A percentile compares a stretch with the other conserved stretches of the same genome.
Conservation (phyloP, 1,139 yeast species). For the Saccharomyces hybrid region DNA sequence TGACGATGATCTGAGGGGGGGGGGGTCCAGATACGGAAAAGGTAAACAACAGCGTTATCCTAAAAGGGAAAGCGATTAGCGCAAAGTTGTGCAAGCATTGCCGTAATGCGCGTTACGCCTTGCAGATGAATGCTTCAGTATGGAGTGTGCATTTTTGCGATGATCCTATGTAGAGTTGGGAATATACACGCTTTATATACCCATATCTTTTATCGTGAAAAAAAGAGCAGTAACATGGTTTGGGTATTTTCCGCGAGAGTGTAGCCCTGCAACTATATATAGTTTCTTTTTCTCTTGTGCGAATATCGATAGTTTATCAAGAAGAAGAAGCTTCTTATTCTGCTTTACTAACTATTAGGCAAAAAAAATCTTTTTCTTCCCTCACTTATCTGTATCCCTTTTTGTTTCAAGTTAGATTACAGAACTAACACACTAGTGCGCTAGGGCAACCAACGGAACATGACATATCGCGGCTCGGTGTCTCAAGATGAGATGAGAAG, state of each 20-base stretch:
- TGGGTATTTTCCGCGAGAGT: no score
- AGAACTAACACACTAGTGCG: no score
- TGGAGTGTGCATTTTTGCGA: neutral
- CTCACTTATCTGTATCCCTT: neutral
- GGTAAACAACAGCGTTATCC: neutral
- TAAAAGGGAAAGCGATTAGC: neutral
- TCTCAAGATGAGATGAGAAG: neutral
- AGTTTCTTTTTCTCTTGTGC: neutral
- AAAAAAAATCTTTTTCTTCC: neutral
- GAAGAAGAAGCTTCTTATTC: no score
- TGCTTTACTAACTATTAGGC: no score
- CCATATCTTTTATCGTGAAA: neutral
- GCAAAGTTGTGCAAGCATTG: neutral
- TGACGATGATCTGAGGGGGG: neutral
- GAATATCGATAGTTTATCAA: neutral
- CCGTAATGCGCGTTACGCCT: neutral
- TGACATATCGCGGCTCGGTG: neutral
- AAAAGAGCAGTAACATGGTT: neutral
- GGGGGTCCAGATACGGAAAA: neutral
- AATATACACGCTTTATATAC: no score
- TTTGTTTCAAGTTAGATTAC: no score
- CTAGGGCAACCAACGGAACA: neutral
- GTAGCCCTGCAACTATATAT: neutral
- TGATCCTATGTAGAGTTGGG: neutral
- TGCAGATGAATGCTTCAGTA: neutral